These are phyloP conservation scores for Calonectria pauciramosa DNA, from an alignment of 2,329 filamentous ascomycete genomes.

Conservation along the genomic window DNA sequence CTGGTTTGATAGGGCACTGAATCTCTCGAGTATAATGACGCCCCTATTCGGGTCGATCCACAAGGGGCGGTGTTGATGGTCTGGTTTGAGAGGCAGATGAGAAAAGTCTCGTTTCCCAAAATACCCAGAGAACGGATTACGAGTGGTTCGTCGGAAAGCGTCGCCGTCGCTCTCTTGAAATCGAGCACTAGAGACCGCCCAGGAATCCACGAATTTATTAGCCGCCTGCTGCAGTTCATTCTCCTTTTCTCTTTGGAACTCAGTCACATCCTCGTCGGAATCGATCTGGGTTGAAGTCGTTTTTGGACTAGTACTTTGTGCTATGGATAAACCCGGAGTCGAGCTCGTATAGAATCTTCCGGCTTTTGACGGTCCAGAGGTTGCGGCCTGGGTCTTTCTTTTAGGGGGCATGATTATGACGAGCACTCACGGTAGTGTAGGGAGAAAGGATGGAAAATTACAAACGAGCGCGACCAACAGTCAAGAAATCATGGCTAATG, in stretches of 20 bases:
- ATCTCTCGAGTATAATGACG: slow-evolving; percentile 91
- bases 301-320: neutral
- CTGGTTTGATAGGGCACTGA: slow-evolving; percentile 82
- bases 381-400: slow-evolving; percentile 6
- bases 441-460: neutral
- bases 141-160: neutral
- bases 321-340: neutral
- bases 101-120: slow-evolving; percentile 74
- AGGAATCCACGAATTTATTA: slow-evolving; percentile 21
- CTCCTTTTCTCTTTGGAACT: slow-evolving; percentile 12
- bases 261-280: slow-evolving; percentile 10
- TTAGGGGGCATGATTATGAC: slow-evolving; percentile 17
- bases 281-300: neutral
- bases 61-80: slow-evolving; percentile 85
- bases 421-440: neutral
- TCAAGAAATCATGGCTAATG: neutral
- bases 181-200: slow-evolving; percentile 14
- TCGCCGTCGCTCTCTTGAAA: neutral
- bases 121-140: slow-evolving; percentile 37
- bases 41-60: slow-evolving; percentile 89
- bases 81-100: slow-evolving; percentile 82
- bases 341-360: neutral
- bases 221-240: slow-evolving; percentile 5
- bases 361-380: neutral
- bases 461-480: neutral